Base-by-base conservation (phyloP, 306 rosid genomes). In the Comarum palustre region DNA sequence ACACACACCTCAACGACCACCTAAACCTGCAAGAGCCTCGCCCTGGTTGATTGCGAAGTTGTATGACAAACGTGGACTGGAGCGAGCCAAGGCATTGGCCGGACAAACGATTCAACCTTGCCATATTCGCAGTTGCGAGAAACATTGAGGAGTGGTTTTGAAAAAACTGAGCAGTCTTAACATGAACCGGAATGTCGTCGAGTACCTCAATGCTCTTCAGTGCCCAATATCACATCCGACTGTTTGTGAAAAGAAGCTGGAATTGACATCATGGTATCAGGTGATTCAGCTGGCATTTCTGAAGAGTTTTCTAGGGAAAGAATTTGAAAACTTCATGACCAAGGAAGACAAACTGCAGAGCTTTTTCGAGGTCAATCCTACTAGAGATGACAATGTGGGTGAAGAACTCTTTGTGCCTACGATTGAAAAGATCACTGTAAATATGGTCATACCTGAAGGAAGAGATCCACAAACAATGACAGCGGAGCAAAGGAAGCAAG, bases 61-160 rank as follows among this genome's bases (percentile, higher is more conserved):
- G 11, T 54, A 54, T 54, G 60, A 9, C 14, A 20, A 22, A 54
- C 60, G 60, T 9, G 60, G 60, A 22, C 60, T 15, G 60, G 60
- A 22, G 60, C 60, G 60, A 54, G 60, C 60, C 31, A 54, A 54
- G 31, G 60, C 31, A 22, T 54, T 54, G 60, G 60, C 60, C 29
- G 15, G 31, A 54, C 31, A 54, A 51, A 6, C n/a, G 25, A 51
- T 51, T n/a, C 57, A 19, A 20, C 31, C 60, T 54, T 54, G 60
- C 15, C 31, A 3, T 54, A 54, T 8, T 54, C 60, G 6, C 31
- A 54, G 60, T 10, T 54, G 60, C 15, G 29, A 20, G 4, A 54
- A 20, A 54, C 60, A 20, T 31, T 54, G 31, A 54, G 60, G 15
- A 3, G 31, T 54, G 60, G 10, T 54, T 54, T 20, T 54, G 60